Evolutionary conservation across 805 yeast genomes (phyloP), one percentile per base, ranked within the genome.

Genomic region (Saccharomyces cerevisiae): DNA sequence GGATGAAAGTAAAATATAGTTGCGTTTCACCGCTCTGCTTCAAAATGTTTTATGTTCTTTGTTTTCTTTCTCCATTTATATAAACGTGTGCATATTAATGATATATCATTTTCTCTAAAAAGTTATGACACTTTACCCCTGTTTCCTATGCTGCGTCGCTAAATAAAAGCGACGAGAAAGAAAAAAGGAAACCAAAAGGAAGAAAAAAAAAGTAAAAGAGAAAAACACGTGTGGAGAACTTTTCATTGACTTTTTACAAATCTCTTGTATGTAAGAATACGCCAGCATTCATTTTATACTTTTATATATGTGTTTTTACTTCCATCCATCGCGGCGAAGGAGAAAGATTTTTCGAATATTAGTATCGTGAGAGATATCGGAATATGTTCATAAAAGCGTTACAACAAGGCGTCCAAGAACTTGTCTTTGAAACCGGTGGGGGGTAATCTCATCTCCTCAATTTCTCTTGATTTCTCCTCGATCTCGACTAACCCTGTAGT

Each of bases 401-500:
- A 65, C 27, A 64, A 56, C 13, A 64, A 32, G 52, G 61, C 57
- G 13, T 61, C 64, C 49, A 65, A 14, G 46, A 64, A 55, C 49
- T 60, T 63, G 9, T 54, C 59, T 60, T 60, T 54, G 10, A 41
- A 46, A 13, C 53, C 62, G 4, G 50, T 27, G 24, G 70, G 70
- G 6, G 55, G 49, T 3, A 53, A 30, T 51, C 69, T 60, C 46
- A 55, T 53, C 46, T 61, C 68, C 22, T 64, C 65, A 4, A 61
- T 46, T 9, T 55, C 53, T 26, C 72, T 73, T 50, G 77, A 78
- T 56, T 79, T 81, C 56, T 74, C 79, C 67, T 84, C 89, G 41
- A 79, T 79, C 59, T 79, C 78, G 32, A 76, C 85, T 54, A 85
- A 72, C 26, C 87, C 88, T 0, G 82, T 77, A 50, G 76, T 60